A percentile compares a stretch with the other conserved stretches of the same genome.
phyloP scores from a whole-genome alignment of 306 rosid genomes.

The Trifolium repens region DNA sequence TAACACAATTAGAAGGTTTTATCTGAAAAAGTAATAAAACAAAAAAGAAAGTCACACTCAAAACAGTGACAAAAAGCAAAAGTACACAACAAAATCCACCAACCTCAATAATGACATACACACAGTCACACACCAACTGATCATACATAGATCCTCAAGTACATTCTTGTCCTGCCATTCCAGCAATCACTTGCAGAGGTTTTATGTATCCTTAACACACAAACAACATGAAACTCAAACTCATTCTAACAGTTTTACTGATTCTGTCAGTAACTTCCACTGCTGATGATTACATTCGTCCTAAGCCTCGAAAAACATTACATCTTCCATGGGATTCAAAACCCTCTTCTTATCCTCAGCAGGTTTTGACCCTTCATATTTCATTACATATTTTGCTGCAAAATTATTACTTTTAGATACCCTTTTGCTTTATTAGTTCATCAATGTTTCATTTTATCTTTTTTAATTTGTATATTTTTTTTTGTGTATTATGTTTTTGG shows the following conservation, averaged over 20 bases:
- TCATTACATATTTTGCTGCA: neutral
- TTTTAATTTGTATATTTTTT: neutral
- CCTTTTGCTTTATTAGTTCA: conserved; percentile 14
- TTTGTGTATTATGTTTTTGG: neutral
- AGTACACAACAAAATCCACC: conserved; percentile 37
- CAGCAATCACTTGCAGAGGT: conserved; percentile 32
- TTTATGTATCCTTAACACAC: neutral
- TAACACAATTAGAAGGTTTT: neutral
- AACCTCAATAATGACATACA: conserved; percentile 22
- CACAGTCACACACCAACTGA: neutral
- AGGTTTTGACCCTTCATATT: conserved; percentile 48
- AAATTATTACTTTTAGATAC: conserved; percentile 11
- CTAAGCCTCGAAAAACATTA: conserved; percentile 73
- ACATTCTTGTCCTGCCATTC: conserved; percentile 46
- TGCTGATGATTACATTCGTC: conserved; percentile 65
- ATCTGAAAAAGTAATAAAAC: neutral
- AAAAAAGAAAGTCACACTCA: conserved; percentile 1
- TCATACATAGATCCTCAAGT: conserved; percentile 26
- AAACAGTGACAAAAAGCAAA: conserved; percentile 39
- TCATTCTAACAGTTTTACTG: conserved; percentile 39
- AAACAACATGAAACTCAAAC: conserved; percentile 47
- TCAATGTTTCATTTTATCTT: conserved; percentile 6
- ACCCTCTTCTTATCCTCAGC: conserved; percentile 68
- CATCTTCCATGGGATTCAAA: conserved; percentile 60
- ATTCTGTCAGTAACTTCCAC: conserved; percentile 42